These are phyloP conservation scores for Fraxinus albicans DNA, from an alignment of 305 asterid species.

Conservation along the genomic window DNA sequence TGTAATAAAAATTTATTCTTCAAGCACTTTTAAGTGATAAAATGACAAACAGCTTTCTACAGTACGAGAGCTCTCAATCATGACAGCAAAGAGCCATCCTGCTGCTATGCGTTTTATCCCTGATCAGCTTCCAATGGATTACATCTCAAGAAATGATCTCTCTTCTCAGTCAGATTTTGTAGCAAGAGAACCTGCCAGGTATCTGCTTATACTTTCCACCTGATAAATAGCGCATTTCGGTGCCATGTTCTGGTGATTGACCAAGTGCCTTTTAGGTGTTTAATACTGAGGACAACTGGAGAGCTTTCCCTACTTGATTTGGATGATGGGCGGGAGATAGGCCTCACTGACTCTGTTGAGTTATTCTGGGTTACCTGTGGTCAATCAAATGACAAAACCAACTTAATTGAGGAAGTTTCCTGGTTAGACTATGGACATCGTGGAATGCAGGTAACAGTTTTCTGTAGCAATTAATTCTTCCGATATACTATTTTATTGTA, in stretches of 20 bases:
- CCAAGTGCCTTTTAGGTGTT: slow-evolving; percentile 55
- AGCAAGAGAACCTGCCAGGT: slow-evolving; percentile 84
- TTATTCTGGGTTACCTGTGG: slow-evolving; percentile 99
- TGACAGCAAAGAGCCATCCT: slow-evolving; percentile 99
- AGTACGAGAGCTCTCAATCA: slow-evolving; percentile 99
- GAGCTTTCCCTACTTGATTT: slow-evolving; percentile 98
- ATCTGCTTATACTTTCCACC: slow-evolving; percentile 27
- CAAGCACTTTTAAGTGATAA: slow-evolving; percentile 90
- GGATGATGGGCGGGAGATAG: slow-evolving; percentile 97
- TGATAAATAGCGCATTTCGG: slow-evolving; percentile 17
- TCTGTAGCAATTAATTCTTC: slow-evolving; percentile 26
- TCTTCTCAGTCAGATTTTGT: slow-evolving; percentile 52
- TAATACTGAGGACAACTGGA: slow-evolving; percentile 88
- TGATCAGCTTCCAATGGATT: slow-evolving; percentile 71
- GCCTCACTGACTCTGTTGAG: slow-evolving; percentile 93
- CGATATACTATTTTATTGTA: slow-evolving; percentile 23
- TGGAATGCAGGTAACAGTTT: slow-evolving; percentile 92
- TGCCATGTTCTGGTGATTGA: slow-evolving; percentile 26
- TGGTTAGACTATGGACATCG: slow-evolving; percentile 99
- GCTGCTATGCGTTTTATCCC: slow-evolving; percentile 95
- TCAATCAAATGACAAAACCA: slow-evolving; percentile 85
- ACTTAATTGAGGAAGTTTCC: slow-evolving; percentile 96
- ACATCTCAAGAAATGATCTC: slow-evolving; percentile 42
- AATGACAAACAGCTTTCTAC: slow-evolving; percentile 99
- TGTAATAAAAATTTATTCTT: slow-evolving; percentile 31